Conservation (phyloP, 73 alveolate species). For the Uronychia binucleata region DNA sequence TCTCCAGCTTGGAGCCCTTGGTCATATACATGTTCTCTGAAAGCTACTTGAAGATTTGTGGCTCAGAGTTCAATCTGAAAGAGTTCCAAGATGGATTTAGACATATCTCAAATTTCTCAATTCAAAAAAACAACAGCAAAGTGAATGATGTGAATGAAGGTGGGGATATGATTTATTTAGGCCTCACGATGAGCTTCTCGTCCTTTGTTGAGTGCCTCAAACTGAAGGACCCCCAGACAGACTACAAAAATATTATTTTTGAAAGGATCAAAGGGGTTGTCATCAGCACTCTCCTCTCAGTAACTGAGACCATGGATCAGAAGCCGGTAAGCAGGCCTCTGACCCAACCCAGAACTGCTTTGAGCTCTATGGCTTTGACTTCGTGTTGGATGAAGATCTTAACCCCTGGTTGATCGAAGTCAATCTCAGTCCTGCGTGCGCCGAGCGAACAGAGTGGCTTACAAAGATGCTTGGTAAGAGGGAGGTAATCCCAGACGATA, state of each 20-base stretch:
- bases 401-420: conserved; percentile 86
- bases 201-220: conserved; percentile 71
- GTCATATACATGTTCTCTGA: conserved; percentile 59
- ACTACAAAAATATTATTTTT: not conserved
- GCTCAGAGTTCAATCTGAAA: conserved; percentile 62
- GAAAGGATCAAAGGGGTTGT: conserved; percentile 51
- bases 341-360: conserved; percentile 76
- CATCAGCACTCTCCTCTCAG: conserved; percentile 62
- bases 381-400: conserved; percentile 75
- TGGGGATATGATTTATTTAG: not conserved
- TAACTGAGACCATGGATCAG: conserved; percentile 57
- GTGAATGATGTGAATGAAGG: not conserved
- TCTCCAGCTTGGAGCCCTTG: conserved; percentile 74
- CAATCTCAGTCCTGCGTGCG: conserved; percentile 81
- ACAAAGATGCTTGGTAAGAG: conserved; percentile 62
- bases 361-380: conserved; percentile 95
- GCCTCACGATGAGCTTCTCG: too few species aligned
- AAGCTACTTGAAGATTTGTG: conserved; percentile 74
- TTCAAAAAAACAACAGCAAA: conserved; percentile 44
- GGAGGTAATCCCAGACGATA: conserved; percentile 14
- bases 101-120: conserved; percentile 75
- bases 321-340: conserved; percentile 25
- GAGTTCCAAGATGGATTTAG: conserved; percentile 56
- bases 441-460: conserved; percentile 82
- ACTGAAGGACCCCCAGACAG: conserved; percentile 8